Base-by-base conservation (phyloP, 2,329 filamentous ascomycete genomes). In the Ceratocystis colombiana region DNA sequence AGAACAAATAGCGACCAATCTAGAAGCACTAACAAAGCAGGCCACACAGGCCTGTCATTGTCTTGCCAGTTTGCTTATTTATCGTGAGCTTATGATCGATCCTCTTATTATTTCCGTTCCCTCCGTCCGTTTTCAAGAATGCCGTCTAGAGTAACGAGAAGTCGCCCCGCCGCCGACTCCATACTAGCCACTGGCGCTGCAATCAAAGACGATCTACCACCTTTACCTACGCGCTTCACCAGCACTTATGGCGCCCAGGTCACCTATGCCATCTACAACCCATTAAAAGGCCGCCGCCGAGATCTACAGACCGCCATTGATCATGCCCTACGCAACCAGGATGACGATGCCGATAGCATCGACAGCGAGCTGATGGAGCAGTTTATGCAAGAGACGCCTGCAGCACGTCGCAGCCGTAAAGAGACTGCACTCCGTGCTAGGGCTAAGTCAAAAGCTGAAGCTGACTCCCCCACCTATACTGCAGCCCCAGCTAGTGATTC, bases 201-300 rank as follows among this genome's bases (percentile, higher is more conserved):
- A 61, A 68, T 72, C 30, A 64, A 59, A 8, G 63, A 69, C 15
- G 66, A 70, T 20, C 68, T 72, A 15, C 71, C 70, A 25, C 69
- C 69, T 15, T 46, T 72, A 41, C 66, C 70, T 17, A 64, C 71
- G 5, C 67, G 71, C 17, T 65, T 69, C 33, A 69, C 68, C 64
- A 71, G 69, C 8, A 70, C 68, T 3, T 72, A 72, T 53, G 71
- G 71, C 46, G 70, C 70, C 10, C 66, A 70, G n/a, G 68, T 70
- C 17, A 64, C 65, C 46, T 67, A 67, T 15, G 66, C 64, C 53
- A 67, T 71, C n/a, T 68, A 69, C 28, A 71, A 71, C 57, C 68
- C 68, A n/a, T 66, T 69, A 25, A 68, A 69, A 20, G 71, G 70
- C 1, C 67, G 69, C 37, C 48, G 65, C 22, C 70, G 69, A 55